phyloP scores from a whole-genome alignment of 176 grass and related monocot genomes.

The Paspalum notatum region DNA sequence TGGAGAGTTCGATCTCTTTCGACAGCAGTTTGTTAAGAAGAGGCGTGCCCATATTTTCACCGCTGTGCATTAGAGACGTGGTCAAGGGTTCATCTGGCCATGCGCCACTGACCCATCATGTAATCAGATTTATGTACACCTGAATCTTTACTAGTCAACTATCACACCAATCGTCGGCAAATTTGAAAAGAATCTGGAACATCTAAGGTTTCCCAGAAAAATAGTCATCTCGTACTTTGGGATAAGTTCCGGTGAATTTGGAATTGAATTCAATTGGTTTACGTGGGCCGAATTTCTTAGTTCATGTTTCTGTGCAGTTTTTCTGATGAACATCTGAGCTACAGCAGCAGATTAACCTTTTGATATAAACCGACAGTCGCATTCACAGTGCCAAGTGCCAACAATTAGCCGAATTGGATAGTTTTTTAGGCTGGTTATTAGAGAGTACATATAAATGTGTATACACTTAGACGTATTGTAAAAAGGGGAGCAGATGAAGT shows the following conservation, averaged over 20 bases:
- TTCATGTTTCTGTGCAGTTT: too few relatives aligned
- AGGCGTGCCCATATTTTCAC: conserved; percentile 55
- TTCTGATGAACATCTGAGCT: too few relatives aligned
- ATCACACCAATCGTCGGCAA: background rate
- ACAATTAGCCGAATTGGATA: too few relatives aligned
- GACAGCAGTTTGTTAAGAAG: conserved; percentile 59
- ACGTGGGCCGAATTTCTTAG: too few relatives aligned
- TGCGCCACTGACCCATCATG: background rate
- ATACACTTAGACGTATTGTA: too few relatives aligned
- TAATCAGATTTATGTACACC: conserved; percentile 9
- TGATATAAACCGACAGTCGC: too few relatives aligned
- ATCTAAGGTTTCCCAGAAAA: background rate
- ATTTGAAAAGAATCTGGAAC: background rate
- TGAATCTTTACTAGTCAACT: conserved; percentile 1
- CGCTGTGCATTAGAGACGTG: conserved; percentile 29
- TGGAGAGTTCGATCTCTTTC: conserved; percentile 69
- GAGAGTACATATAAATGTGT: too few relatives aligned
- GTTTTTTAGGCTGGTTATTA: background rate
- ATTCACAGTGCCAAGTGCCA: too few relatives aligned
- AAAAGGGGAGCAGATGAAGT: too few relatives aligned
- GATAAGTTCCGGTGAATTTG: background rate
- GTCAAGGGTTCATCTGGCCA: background rate
- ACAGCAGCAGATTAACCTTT: too few relatives aligned
- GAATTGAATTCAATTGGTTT: background rate
- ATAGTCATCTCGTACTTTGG: too few relatives aligned